Base-by-base conservation (phyloP, 805 yeast genomes). In the Saccharomyces kudriavzevii region DNA sequence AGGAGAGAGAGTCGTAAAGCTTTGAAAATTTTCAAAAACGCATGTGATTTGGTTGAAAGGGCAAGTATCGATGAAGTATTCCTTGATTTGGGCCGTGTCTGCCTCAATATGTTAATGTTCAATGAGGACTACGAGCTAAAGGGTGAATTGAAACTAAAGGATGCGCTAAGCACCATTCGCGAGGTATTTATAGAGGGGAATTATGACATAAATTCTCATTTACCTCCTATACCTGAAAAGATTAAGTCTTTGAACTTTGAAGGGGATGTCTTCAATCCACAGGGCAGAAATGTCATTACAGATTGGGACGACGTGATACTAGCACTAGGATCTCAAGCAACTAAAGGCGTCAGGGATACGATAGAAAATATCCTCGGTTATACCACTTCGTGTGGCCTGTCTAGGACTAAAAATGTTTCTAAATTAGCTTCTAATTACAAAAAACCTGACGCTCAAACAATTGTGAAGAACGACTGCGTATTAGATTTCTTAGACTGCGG, bases 21-120 rank as follows among this genome's bases (percentile, higher is more conserved):
- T 55, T 75, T 89, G 64, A 74, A 80, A 35, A 71, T 92, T 0
- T 77, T 94, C 61, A 78, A 78, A 53, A 66, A 72, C 6, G 74
- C 77, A 55, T 87, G 92, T 64, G 85, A 81, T 54, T 60, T 77
- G 14, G 89, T 89, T 0, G 96, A 94, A 67, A 91, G 91, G 70
- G 98, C 97, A 0, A 89, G 97, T 70, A 94, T 91, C 20, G 99
- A 94, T 70, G 99, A 94, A 70, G 84, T 90, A 49, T 94, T 86
- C 65, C 58, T 94, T 59, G 97, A 94, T 70, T 68, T 94, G 45
- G 96, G 97, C 0, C 72, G 86, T 40, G 59, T 80, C 25, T 80
- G 89, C 0, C 77, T 79, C 60, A 70, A 65, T 50, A 67, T 83
- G 10, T 48, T 75, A 2, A 48, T 65, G 45, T 54, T 56, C 47